Percentiles rank a stretch among this genome's conserved stretches.
Conservation (phyloP, 352 stramenopile species). For the Phytophthora boehmeriae region DNA sequence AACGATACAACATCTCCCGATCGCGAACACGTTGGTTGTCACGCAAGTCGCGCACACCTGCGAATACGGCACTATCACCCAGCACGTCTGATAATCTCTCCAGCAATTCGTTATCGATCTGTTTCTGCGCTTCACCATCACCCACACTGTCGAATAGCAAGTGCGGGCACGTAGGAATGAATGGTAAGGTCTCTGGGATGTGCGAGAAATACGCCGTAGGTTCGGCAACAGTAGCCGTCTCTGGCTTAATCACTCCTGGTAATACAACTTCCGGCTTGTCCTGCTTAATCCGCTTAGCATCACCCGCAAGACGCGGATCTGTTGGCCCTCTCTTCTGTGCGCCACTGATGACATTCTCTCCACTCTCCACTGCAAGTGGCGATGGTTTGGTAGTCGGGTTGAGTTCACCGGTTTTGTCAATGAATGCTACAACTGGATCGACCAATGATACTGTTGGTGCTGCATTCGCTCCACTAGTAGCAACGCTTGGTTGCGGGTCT, state of each 20-base stretch:
- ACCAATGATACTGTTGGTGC: constrained; percentile 23
- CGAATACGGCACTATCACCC: constrained; percentile 68
- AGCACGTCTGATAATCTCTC: constrained; percentile 68
- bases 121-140: constrained; percentile 35
- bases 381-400: constrained; percentile 17
- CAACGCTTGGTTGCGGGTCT: neutral
- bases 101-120: constrained; percentile 57
- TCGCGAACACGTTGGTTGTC: constrained; percentile 69
- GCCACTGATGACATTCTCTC: constrained; percentile 13
- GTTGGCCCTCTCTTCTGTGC: constrained; percentile 22
- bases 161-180: constrained; percentile 59
- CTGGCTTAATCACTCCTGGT: neutral
- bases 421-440: constrained; percentile 63
- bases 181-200: constrained; percentile 59
- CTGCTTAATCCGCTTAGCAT: constrained; percentile 39
- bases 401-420: constrained; percentile 62
- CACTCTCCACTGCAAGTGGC: constrained; percentile 39
- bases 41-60: constrained; percentile 63
- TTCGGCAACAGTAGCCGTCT: constrained; percentile 12
- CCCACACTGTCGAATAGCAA: constrained; percentile 68
- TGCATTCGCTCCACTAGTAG: neutral
- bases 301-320: constrained; percentile 19
- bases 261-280: constrained; percentile 3
- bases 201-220: constrained; percentile 51
- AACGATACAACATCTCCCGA: constrained; percentile 75